phyloP scores from a whole-genome alignment of 2,329 filamentous ascomycete genomes.

The Clarireedia hainanense region DNA sequence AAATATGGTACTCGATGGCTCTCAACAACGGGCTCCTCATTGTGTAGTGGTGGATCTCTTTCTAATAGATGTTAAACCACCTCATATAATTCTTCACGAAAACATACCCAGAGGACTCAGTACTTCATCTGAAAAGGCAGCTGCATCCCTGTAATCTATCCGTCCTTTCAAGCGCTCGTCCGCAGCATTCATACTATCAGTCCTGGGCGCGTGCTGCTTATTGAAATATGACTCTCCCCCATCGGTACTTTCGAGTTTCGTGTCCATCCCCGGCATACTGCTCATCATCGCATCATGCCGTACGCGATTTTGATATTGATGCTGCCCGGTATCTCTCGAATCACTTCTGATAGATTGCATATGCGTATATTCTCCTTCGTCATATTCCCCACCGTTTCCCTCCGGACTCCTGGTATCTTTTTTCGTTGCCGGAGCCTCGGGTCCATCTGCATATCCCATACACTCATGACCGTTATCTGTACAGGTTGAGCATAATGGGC shows the following conservation, averaged over 20 bases:
- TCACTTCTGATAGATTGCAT: not conserved
- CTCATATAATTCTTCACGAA: not conserved
- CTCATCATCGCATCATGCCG: not conserved
- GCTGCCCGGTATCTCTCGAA: not conserved
- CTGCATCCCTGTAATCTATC: conserved; percentile 17
- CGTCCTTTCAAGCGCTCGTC: not conserved
- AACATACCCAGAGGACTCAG: conserved; percentile 26
- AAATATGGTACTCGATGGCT: conserved; percentile 76
- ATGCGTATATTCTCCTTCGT: conserved; percentile 27
- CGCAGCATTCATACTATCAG: not conserved
- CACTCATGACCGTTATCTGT: conserved; percentile 63
- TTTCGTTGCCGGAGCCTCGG: conserved; percentile 17
- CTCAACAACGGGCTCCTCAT: conserved; percentile 30
- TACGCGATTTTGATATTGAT: not conserved
- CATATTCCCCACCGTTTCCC: conserved; percentile 29
- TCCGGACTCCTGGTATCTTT: conserved; percentile 22
- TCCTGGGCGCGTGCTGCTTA: not conserved
- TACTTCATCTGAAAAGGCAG: conserved; percentile 20
- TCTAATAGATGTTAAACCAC: conserved; percentile 30
- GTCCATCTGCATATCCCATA: conserved; percentile 50
- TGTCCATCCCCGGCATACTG: not conserved
- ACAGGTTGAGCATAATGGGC: conserved; percentile 65
- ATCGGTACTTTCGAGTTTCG: not conserved
- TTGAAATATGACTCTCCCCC: not conserved
- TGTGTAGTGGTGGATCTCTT: not conserved